Conservation (phyloP, 2,329 filamentous ascomycete species). For the Fusarium luffae region DNA sequence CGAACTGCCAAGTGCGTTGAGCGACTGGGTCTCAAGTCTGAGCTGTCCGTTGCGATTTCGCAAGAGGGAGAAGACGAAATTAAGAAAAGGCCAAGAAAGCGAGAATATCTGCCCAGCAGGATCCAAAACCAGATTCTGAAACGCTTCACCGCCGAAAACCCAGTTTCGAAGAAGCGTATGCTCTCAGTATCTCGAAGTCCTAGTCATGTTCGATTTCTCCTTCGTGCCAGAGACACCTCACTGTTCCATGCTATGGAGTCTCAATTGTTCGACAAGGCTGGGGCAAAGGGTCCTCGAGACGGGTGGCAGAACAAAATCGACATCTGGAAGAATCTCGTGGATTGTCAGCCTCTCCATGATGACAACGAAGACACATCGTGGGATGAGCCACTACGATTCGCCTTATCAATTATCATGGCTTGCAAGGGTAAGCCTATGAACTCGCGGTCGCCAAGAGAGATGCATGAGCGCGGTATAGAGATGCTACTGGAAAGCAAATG, state of each 20-base stretch:
- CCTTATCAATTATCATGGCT: neutral
- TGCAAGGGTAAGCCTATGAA: neutral
- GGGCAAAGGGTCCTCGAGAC: neutral
- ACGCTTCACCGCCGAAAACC: neutral
- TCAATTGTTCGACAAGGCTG: neutral
- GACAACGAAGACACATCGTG: neutral
- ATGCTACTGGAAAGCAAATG: neutral
- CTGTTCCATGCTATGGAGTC: neutral
- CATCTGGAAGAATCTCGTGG: neutral
- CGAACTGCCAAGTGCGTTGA: neutral
- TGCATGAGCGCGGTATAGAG: rapidly evolving
- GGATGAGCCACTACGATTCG: neutral
- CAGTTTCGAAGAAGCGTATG: neutral
- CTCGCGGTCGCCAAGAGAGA: neutral
- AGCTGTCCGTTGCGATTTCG: neutral
- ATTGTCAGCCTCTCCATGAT: neutral
- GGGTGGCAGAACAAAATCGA: neutral
- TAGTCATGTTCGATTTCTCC: neutral
- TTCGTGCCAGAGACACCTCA: neutral
- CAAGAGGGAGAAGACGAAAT: too few species aligned
- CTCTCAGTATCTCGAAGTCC: neutral
- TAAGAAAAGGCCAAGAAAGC: neutral
- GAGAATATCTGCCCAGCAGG: neutral
- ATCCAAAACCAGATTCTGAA: neutral
- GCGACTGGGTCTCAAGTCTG: rapidly evolving